Percentiles rank a stretch among this genome's conserved stretches.
phyloP scores from a whole-genome alignment of 805 yeast genomes.

The Saccharomycopsis sp. region DNA sequence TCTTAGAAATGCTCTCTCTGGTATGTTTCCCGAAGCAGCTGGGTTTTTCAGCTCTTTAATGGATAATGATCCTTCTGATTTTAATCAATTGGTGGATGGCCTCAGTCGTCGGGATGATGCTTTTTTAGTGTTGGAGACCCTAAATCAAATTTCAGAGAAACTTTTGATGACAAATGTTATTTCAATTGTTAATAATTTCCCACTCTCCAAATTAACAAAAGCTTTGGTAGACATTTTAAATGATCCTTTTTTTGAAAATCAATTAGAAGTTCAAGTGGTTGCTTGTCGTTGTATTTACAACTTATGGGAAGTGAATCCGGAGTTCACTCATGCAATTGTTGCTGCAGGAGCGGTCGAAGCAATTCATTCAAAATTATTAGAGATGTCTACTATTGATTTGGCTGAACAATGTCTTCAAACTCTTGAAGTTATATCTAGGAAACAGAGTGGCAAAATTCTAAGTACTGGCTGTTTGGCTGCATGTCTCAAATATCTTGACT shows the following conservation, averaged over 20 bases:
- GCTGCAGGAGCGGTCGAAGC: conserved; percentile 55
- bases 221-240: conserved; percentile 48
- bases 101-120: conserved; percentile 37
- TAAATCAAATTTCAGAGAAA: conserved; percentile 54
- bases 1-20: conserved; percentile 14
- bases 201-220: conserved; percentile 44
- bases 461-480: conserved; percentile 52
- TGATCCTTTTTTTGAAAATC: conserved; percentile 47
- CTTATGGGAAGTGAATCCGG: conserved; percentile 62
- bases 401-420: conserved; percentile 87
- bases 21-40: conserved; percentile 30
- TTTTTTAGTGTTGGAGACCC: conserved; percentile 48
- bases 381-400: conserved; percentile 75
- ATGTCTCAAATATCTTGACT: conserved; percentile 68
- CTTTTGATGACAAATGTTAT: conserved; percentile 59
- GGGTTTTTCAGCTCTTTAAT: conserved; percentile 24
- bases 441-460: conserved; percentile 41
- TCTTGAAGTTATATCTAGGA: conserved; percentile 53
- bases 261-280: conserved; percentile 70
- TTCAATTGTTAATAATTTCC: conserved; percentile 52
- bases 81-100: conserved; percentile 10
- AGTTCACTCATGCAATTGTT: conserved; percentile 52
- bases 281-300: conserved; percentile 81
- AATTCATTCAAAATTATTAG: conserved; percentile 54
- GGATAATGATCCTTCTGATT: conserved; percentile 16